Evolutionary conservation across 371 early-diverging fungal species (phyloP).

Genomic region (Rhizopus arrhizus): DNA sequence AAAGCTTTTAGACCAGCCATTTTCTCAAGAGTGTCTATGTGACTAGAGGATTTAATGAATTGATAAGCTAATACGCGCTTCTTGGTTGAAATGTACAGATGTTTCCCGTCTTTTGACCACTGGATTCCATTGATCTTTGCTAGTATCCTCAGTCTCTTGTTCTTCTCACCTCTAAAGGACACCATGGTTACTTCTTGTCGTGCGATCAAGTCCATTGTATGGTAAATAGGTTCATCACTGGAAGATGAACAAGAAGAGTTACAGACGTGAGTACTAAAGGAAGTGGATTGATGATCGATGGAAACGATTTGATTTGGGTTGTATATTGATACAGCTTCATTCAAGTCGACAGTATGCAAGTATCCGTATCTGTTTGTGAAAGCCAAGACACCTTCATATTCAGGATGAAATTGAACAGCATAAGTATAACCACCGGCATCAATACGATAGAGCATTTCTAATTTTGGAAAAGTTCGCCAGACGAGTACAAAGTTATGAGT

Average conservation of each 20-base stretch:
- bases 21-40: slow-evolving; percentile 17
- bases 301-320: slow-evolving; percentile 1
- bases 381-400: slow-evolving; percentile 54
- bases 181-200: slow-evolving; percentile 63
- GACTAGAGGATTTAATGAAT: slow-evolving; percentile 26
- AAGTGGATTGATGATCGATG: slow-evolving; percentile 5
- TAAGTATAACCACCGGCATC: slow-evolving; percentile 56
- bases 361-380: slow-evolving; percentile 64
- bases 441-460: slow-evolving; percentile 43
- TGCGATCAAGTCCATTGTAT: slow-evolving; percentile 22
- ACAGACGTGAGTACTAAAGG: slow-evolving; percentile 7
- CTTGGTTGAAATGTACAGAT: slow-evolving; percentile 58
- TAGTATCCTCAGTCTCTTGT: slow-evolving; percentile 53
- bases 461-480: slow-evolving; percentile 50
- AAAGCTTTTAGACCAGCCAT: slow-evolving; percentile 13
- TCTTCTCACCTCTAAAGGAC: slow-evolving; percentile 59
- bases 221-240: slow-evolving; percentile 13
- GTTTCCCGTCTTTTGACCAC: slow-evolving; percentile 58
- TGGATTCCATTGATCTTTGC: slow-evolving; percentile 61
- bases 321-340: slow-evolving; percentile 19
- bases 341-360: slow-evolving; percentile 58
- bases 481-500: slow-evolving; percentile 48
- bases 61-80: slow-evolving; percentile 61
- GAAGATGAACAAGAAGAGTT: slow-evolving; percentile 2
- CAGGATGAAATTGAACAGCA: slow-evolving; percentile 60